phyloP scores from a whole-genome alignment of 225 moss, liverwort and hornwort species.

The Neckera pumila region DNA sequence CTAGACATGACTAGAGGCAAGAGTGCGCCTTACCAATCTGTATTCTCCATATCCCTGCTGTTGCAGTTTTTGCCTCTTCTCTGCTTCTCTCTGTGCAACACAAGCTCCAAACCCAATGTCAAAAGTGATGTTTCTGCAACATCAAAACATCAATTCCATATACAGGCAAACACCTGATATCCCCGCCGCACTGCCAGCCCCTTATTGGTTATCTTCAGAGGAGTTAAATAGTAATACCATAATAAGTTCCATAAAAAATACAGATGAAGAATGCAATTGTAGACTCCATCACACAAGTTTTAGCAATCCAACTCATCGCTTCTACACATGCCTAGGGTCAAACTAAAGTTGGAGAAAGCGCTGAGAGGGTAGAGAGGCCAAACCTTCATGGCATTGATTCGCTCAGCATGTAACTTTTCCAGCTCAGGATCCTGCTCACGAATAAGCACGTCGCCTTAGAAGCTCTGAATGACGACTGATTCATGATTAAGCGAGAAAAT shows the following conservation, averaged over 20 bases:
- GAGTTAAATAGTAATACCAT: background rate
- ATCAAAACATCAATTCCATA: background rate
- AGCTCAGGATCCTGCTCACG: conserved; percentile 84
- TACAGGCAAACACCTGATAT: background rate
- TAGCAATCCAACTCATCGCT: background rate
- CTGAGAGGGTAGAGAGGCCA: background rate
- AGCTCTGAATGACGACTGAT: background rate
- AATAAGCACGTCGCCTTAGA: background rate
- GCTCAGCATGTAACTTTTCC: conserved; percentile 82
- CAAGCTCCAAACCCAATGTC: conserved; percentile 15
- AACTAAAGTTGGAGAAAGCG: background rate
- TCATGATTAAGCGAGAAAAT: background rate
- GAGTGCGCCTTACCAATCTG: conserved; percentile 41
- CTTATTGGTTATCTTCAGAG: background rate
- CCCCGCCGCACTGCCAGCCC: background rate
- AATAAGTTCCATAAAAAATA: background rate
- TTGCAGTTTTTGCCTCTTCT: conserved; percentile 75
- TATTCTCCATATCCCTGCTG: conserved; percentile 88
- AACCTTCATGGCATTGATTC: conserved; percentile 78
- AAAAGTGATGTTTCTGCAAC: background rate
- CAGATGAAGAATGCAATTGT: background rate
- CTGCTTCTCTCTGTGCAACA: conserved; percentile 82
- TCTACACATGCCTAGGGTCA: background rate
- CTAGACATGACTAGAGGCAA: background rate
- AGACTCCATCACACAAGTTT: background rate